These are phyloP conservation scores for Dentipellis sp. DNA, from an alignment of 768 basidiomycete species.

Conservation along the genomic window DNA sequence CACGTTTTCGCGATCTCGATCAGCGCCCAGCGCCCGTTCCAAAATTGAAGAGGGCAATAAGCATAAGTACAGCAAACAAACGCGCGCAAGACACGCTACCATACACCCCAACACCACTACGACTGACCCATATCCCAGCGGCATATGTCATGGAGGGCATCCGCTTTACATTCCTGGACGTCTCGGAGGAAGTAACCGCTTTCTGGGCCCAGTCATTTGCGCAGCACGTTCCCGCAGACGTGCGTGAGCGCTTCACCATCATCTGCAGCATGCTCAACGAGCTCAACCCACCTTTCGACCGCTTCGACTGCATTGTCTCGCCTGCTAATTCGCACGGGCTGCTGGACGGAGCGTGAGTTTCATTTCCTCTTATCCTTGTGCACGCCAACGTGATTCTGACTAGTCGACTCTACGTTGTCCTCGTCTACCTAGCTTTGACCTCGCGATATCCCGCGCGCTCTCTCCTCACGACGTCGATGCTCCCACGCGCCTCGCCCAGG, in stretches of 20 bases:
- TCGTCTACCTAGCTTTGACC: conserved; percentile 7
- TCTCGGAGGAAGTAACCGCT: neutral
- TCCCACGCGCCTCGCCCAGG: conserved; percentile 6
- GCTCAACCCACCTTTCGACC: neutral
- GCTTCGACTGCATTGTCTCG: conserved; percentile 11
- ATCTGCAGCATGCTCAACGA: conserved; percentile 1
- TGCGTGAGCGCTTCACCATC: conserved; percentile 3
- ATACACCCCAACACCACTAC: no score
- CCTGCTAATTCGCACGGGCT: conserved; percentile 12
- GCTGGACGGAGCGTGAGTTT: conserved; percentile 10
- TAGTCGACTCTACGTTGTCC: no score
- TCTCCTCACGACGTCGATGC: neutral
- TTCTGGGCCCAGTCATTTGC: neutral
- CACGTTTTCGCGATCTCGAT: no score
- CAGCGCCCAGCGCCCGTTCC: no score
- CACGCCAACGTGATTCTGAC: no score
- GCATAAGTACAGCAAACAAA: no score
- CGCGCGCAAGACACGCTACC: no score
- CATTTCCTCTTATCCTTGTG: no score
- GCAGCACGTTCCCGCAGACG: neutral
- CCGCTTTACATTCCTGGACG: neutral
- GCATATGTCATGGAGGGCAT: neutral
- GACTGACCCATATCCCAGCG: no score
- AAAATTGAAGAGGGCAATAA: no score
- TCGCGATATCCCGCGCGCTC: conserved; percentile 5